Evolutionary conservation across 2,329 filamentous ascomycete genomes (phyloP), one percentile per base, ranked within the genome.

Genomic region (Penicillium glabrum): DNA sequence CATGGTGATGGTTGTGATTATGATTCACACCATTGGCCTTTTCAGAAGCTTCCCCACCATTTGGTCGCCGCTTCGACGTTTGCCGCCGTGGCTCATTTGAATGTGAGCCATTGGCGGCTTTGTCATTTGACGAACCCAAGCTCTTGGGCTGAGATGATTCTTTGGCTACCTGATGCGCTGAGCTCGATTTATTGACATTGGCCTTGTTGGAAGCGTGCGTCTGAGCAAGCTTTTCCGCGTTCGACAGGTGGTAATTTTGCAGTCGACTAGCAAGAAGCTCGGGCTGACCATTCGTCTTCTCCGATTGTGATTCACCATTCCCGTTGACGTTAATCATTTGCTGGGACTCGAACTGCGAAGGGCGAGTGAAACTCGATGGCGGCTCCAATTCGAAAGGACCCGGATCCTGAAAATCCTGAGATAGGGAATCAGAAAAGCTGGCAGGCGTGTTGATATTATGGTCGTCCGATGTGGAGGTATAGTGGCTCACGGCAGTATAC

Each of bases 381-480:
- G 68, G 68, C 11, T 75, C 73, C 46, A 72, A 66, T 23, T 76
- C 73, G 48, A 74, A 72, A 0, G 69, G 70, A 10, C 63, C 67
- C 35, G 67, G 69, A 16, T 77, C 74, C 54, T 72, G 73, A 19
- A 71, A 69, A 51, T 74, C 74, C 39, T 74, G 72, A 35, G 73
- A 77, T 45, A 75, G 61, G 1, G 73, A 69, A 55, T 76, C 73
- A 4, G 74, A 75, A 19, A 69, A 65, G 51, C 73, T 75, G 51
- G 68, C 69, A 46, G 74, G 72, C 1, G 72, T 75, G 49, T 75
- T 69, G 46, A 68, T 71, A 43, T 65, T 69, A 35, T 67, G 66
- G 24, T 75, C 74, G 56, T 77, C 75, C 6, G 73, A 77, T 21
- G 71, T 74, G 10, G 77, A 77, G 9, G 72, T 74, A 60, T 74